A percentile compares a stretch with the other conserved stretches of the same genome.
phyloP scores from a whole-genome alignment of 371 early-diverging fungal genomes.

The Mortierella polycephala region DNA sequence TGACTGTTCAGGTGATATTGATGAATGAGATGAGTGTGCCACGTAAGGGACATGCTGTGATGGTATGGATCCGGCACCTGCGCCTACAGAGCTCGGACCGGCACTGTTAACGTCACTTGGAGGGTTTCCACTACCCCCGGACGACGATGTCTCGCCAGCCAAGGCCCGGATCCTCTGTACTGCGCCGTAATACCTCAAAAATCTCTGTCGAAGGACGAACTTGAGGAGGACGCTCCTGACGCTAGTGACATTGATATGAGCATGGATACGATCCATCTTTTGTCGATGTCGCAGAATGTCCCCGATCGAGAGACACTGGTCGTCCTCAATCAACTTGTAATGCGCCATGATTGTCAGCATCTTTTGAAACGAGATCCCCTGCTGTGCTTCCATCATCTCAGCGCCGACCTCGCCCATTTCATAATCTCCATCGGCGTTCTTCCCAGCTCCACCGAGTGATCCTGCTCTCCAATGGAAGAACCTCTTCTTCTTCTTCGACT shows the following conservation, averaged over 20 bases:
- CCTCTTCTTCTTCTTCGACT: constrained; percentile 33
- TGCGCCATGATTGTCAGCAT: constrained; percentile 69
- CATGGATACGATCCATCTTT: constrained; percentile 54
- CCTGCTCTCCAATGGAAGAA: constrained; percentile 49
- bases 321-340: constrained; percentile 65
- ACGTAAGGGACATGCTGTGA: constrained; percentile 3
- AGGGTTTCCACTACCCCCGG: neutral
- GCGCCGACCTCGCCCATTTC: constrained; percentile 37
- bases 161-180: constrained; percentile 24
- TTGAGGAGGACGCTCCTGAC: constrained; percentile 35
- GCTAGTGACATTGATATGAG: constrained; percentile 29
- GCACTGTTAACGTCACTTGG: neutral
- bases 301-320: constrained; percentile 47
- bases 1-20: neutral
- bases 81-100: neutral
- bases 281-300: constrained; percentile 53
- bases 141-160: neutral
- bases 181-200: constrained; percentile 31
- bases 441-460: neutral
- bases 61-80: neutral
- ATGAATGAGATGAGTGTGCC: constrained; percentile 10
- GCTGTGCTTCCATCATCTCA: constrained; percentile 46
- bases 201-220: constrained; percentile 38
- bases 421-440: constrained; percentile 9
- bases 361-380: constrained; percentile 69